Evolutionary conservation across 495 filamentous ascomycete genomes (phyloP).

Genomic region (Copromyces sp.): DNA sequence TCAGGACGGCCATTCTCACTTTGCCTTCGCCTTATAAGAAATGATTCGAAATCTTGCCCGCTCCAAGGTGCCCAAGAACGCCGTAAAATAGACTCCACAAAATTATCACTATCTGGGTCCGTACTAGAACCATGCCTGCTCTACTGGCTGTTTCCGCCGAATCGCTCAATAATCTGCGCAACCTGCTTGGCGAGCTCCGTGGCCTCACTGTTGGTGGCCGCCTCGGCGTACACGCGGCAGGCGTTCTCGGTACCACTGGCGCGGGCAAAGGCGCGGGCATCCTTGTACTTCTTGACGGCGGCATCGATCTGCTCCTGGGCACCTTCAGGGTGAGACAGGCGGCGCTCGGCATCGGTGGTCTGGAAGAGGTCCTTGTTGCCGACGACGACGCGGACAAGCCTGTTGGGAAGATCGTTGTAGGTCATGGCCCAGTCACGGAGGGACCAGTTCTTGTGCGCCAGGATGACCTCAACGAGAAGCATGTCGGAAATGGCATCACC

Average conservation of each 20-base stretch:
- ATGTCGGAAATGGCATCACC: slow-evolving; percentile 94
- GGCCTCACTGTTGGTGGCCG: slow-evolving; percentile 70
- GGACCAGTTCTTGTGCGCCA: slow-evolving; percentile 89
- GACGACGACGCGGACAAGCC: slow-evolving; percentile 87
- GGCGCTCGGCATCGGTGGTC: slow-evolving; percentile 84
- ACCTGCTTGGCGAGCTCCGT: slow-evolving; percentile 81
- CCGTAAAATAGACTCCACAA: neutral
- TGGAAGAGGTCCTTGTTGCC: slow-evolving; percentile 77
- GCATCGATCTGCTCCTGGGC: slow-evolving; percentile 79
- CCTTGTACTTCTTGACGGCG: slow-evolving; percentile 79
- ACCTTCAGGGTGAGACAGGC: slow-evolving; percentile 65
- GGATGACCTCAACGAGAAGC: slow-evolving; percentile 89
- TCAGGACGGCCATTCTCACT: neutral
- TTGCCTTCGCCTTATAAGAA: neutral
- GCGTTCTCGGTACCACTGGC: slow-evolving; percentile 95
- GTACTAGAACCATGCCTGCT: neutral
- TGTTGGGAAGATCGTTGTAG: slow-evolving; percentile 91
- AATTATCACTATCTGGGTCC: neutral
- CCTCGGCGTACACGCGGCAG: slow-evolving; percentile 94
- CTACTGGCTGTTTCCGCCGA: slow-evolving; percentile 12
- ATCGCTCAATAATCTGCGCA: slow-evolving; percentile 53
- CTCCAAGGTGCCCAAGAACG: neutral
- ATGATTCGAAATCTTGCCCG: neutral
- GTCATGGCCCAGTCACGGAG: slow-evolving; percentile 86
- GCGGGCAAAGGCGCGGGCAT: slow-evolving; percentile 81